phyloP scores from a whole-genome alignment of 2,329 filamentous ascomycete genomes.

The Calycina marina region DNA sequence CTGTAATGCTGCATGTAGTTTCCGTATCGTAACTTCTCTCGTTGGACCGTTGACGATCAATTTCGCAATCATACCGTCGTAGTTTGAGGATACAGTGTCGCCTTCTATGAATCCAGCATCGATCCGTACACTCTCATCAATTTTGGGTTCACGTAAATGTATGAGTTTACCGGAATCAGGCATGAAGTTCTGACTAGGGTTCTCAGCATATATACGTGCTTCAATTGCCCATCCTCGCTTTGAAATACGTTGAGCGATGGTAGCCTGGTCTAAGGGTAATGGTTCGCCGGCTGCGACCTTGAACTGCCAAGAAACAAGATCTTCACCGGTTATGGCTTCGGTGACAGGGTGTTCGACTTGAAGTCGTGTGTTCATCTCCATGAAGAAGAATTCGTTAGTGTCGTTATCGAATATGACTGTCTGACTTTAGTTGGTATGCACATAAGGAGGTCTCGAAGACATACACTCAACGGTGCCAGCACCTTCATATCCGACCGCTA shows the following conservation, averaged over 20 bases:
- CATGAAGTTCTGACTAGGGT: slow-evolving; percentile 80
- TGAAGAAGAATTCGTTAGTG: slow-evolving; percentile 66
- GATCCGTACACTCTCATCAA: slow-evolving; percentile 64
- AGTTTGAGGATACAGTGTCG: slow-evolving; percentile 84
- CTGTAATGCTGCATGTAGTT: slow-evolving; percentile 64
- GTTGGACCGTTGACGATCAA: slow-evolving; percentile 77
- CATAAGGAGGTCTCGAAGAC: slow-evolving; percentile 29
- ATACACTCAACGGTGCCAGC: slow-evolving; percentile 81
- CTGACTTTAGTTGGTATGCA: slow-evolving; percentile 24
- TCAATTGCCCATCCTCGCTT: slow-evolving; percentile 79
- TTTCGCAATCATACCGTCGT: slow-evolving; percentile 98
- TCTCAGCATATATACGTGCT: slow-evolving; percentile 92
- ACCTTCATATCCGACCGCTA: slow-evolving; percentile 74
- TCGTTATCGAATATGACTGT: slow-evolving; percentile 75
- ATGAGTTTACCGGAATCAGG: slow-evolving; percentile 83
- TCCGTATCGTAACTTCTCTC: slow-evolving; percentile 68
- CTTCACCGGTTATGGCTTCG: slow-evolving; percentile 60
- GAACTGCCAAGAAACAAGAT: slow-evolving; percentile 92
- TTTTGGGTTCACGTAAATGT: slow-evolving; percentile 61
- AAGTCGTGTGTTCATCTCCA: slow-evolving; percentile 75
- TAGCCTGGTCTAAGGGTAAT: slow-evolving; percentile 48
- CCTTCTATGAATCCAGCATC: slow-evolving; percentile 88
- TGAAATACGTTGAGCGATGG: slow-evolving; percentile 56
- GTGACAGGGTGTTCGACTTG: slow-evolving; percentile 97
- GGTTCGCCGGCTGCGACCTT: slow-evolving; percentile 61